Conservation (phyloP, 2,329 filamentous ascomycete species). For the Biscogniauxia mediterranea region DNA sequence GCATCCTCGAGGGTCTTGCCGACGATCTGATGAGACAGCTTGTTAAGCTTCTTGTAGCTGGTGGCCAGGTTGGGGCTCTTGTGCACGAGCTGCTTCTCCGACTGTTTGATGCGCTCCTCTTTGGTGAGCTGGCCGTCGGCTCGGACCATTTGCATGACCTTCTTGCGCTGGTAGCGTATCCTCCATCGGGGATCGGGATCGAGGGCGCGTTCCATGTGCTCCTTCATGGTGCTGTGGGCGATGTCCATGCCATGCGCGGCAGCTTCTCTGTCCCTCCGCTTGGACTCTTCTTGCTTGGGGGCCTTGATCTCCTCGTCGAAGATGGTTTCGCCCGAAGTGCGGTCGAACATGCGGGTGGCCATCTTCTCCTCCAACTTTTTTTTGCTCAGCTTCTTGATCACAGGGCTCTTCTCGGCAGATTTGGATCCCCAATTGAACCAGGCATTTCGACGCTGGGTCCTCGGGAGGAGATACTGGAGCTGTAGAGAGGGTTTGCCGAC, state of each 20-base stretch:
- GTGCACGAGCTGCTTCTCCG: conserved; percentile 52
- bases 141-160: conserved; percentile 74
- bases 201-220: conserved; percentile 60
- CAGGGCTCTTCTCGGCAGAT: conserved; percentile 16
- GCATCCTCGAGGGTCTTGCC: conserved; percentile 95
- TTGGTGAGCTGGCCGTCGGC: conserved; percentile 65
- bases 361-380: conserved; percentile 42
- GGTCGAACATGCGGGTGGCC: conserved; percentile 42
- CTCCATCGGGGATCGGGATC: conserved; percentile 75
- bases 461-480: conserved; percentile 28
- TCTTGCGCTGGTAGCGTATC: conserved; percentile 76
- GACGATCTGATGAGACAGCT: conserved; percentile 81
- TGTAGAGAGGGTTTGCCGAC: conserved; percentile 23
- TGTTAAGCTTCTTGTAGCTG: conserved; percentile 85
- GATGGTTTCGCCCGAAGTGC: conserved; percentile 54
- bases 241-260: conserved; percentile 11
- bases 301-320: conserved; percentile 58
- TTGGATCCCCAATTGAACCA: conserved; percentile 39
- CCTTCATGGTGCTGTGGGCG: conserved; percentile 42
- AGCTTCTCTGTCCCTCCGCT: background rate
- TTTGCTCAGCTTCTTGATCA: conserved; percentile 23
- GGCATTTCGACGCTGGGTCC: conserved; percentile 41
- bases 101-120: conserved; percentile 64
- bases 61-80: conserved; percentile 77
- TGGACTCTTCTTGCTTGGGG: conserved; percentile 18